phyloP scores from a whole-genome alignment of 2,329 filamentous ascomycete genomes.

The Orbilia brochopaga region DNA sequence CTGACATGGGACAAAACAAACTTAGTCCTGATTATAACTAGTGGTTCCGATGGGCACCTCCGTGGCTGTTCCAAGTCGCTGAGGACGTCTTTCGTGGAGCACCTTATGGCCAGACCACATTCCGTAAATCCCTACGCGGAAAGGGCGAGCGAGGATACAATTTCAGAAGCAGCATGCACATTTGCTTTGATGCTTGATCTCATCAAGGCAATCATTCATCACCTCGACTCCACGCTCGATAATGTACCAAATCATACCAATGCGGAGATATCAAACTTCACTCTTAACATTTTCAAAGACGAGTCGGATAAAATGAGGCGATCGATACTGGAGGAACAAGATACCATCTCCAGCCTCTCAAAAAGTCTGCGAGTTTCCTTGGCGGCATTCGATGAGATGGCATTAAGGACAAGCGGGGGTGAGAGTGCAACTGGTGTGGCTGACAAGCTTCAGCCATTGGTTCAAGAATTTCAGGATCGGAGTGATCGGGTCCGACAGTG shows the following conservation, averaged over 20 bases:
- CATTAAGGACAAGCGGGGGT: not conserved
- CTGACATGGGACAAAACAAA: not conserved
- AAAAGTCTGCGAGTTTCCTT: slow-evolving; percentile 30
- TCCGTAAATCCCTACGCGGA: not conserved
- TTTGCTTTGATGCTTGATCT: slow-evolving; percentile 23
- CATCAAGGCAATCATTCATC: slow-evolving; percentile 35
- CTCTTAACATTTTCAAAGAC: slow-evolving; percentile 45
- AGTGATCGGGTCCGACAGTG: slow-evolving; percentile 43
- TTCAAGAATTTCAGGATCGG: slow-evolving; percentile 31
- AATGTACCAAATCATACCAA: slow-evolving; percentile 29
- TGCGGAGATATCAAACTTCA: slow-evolving; percentile 33
- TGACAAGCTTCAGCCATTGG: slow-evolving; percentile 19
- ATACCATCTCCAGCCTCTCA: slow-evolving; percentile 27
- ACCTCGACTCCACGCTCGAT: slow-evolving; percentile 19
- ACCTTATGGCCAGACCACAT: slow-evolving; percentile 18
- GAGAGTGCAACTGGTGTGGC: not conserved
- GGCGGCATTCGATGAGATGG: slow-evolving; percentile 25
- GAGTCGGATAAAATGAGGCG: slow-evolving; percentile 32
- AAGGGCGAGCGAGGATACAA: not conserved
- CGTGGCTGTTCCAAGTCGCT: slow-evolving; percentile 9
- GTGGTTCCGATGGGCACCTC: not conserved
- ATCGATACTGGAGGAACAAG: slow-evolving; percentile 27
- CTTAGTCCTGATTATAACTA: slow-evolving; percentile 32
- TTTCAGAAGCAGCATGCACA: not conserved
- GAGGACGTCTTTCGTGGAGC: slow-evolving; percentile 31